Percentiles rank a stretch among this genome's conserved stretches.
phyloP scores from a whole-genome alignment of 345 rosid species.

The Physaria fendleri region DNA sequence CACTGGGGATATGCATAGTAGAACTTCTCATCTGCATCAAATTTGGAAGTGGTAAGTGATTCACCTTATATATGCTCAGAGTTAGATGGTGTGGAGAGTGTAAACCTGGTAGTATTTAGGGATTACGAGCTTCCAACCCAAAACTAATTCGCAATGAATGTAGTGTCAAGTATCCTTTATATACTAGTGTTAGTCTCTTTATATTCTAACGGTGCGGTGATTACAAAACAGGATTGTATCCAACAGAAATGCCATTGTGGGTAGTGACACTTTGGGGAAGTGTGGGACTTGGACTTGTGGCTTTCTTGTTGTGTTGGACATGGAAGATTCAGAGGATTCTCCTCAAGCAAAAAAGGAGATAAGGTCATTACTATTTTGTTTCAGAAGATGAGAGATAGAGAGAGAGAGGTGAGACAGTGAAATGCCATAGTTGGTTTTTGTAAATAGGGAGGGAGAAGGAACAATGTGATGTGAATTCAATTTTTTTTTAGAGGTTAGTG shows the following conservation, averaged over 20 bases:
- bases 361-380: constrained; percentile 23
- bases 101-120: constrained; percentile 1
- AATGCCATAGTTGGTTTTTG: constrained; percentile 27
- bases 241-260: constrained; percentile 79
- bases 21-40: constrained; percentile 97
- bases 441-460: constrained; percentile 27
- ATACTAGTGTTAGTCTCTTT: too few species aligned
- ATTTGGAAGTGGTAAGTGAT: constrained; percentile 78
- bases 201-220: too few species aligned
- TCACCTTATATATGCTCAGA: neutral
- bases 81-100: neutral
- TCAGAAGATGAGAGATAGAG: neutral
- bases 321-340: constrained; percentile 63
- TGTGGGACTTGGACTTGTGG: constrained; percentile 49
- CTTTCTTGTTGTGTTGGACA: constrained; percentile 65
- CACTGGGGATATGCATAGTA: constrained; percentile 87
- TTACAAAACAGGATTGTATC: constrained; percentile 60
- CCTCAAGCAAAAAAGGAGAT: constrained; percentile 57
- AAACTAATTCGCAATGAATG: too few species aligned
- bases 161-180: too few species aligned
- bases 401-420: constrained; percentile 26
- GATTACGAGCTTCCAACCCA: too few species aligned
- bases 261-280: constrained; percentile 65
- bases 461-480: constrained; percentile 33
- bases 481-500: constrained; percentile 32